Evolutionary conservation across 139 green algal genomes (phyloP).

Genomic region (Edaphochlamys debaryana): DNA sequence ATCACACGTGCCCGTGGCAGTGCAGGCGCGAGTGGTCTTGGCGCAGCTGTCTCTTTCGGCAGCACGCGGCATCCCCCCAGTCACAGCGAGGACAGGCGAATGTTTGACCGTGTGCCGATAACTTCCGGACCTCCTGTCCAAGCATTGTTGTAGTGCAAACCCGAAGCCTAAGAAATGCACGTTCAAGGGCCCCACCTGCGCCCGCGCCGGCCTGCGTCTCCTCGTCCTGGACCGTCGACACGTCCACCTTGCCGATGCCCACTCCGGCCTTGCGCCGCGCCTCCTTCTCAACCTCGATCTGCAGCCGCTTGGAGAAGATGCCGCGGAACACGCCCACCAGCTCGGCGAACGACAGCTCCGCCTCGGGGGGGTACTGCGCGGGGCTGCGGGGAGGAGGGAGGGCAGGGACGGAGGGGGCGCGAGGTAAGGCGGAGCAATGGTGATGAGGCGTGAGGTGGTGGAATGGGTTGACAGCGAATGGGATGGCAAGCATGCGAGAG

Average conservation of each 20-base stretch:
- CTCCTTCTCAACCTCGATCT: slow-evolving; percentile 55
- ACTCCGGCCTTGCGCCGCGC: slow-evolving; percentile 27
- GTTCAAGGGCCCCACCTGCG: background rate
- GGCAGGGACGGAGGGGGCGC: no score
- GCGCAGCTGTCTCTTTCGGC: background rate
- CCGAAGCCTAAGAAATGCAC: no score
- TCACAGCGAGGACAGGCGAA: background rate
- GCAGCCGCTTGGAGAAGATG: slow-evolving; percentile 75
- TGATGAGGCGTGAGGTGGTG: no score
- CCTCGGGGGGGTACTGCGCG: slow-evolving; percentile 73
- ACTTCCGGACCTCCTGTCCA: no score
- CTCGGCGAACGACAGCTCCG: slow-evolving; percentile 76
- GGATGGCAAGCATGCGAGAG: no score
- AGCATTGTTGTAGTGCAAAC: no score
- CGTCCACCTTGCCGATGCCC: slow-evolving; percentile 38
- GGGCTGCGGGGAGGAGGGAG: no score
- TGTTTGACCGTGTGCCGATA: slow-evolving; percentile 5
- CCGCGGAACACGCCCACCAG: slow-evolving; percentile 67
- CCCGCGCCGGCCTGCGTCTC: slow-evolving; percentile 13
- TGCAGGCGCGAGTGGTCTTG: slow-evolving; percentile 23
- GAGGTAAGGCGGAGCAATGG: no score
- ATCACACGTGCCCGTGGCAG: slow-evolving; percentile 22
- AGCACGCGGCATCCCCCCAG: slow-evolving; percentile 5
- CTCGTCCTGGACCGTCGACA: slow-evolving; percentile 46
- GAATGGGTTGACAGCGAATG: no score